A percentile compares a stretch with the other conserved stretches of the same genome.
These are phyloP conservation scores for Tylopilus sp. DNA, from an alignment of 1,284 basidiomycete genomes.

Conservation along the genomic window DNA sequence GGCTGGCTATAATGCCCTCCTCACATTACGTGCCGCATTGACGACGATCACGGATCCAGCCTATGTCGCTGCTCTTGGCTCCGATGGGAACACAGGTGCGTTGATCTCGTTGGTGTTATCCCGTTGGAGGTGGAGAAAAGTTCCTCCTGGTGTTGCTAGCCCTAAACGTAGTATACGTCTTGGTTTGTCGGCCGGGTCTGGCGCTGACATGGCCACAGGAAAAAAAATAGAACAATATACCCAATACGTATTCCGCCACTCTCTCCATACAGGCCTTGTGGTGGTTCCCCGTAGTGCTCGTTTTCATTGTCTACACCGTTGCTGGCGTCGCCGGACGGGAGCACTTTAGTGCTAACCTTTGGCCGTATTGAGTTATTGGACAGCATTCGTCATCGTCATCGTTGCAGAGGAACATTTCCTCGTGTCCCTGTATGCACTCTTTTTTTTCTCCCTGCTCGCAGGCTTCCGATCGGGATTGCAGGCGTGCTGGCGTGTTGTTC, in stretches of 20 bases:
- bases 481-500: constrained; percentile 48
- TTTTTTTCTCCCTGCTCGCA: constrained; percentile 3
- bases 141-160: constrained; percentile 59
- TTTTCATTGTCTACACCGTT: constrained; percentile 53
- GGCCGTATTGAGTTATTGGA: constrained; percentile 63
- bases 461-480: constrained; percentile 55
- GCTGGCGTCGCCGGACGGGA: constrained; percentile 60
- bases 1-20: constrained; percentile 54
- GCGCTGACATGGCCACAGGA: background rate
- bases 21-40: constrained; percentile 53
- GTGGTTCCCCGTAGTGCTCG: too few species aligned
- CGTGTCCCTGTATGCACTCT: too few species aligned
- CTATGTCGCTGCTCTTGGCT: constrained; percentile 47
- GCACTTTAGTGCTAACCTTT: constrained; percentile 54
- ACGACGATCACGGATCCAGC: constrained; percentile 53
- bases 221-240: constrained; percentile 46
- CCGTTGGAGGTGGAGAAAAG: constrained; percentile 51
- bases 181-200: too few species aligned
- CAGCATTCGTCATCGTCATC: constrained; percentile 57
- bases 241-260: constrained; percentile 57
- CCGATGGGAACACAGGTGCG: constrained; percentile 47
- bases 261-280: too few species aligned
- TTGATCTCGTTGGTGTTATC: constrained; percentile 43
- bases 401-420: constrained; percentile 54
- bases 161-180: constrained; percentile 46